phyloP scores from a whole-genome alignment of 768 basidiomycete species.

The Xerocomus spinulosus region DNA sequence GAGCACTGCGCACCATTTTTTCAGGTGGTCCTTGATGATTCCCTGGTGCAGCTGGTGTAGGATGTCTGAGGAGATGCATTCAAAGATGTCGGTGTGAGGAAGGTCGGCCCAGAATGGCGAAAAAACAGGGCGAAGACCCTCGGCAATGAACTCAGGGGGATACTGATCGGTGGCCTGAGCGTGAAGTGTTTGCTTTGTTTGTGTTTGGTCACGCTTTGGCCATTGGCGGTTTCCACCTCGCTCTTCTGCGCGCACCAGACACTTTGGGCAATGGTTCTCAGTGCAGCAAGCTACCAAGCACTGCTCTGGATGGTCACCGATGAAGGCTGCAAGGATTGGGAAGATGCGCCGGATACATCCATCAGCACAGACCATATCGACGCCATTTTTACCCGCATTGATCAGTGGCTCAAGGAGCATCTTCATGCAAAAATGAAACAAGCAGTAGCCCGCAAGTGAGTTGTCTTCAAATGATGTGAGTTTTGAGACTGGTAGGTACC shows the following conservation, averaged over 20 bases:
- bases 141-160: not conserved
- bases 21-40: slow-evolving; percentile 1
- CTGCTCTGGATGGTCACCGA: slow-evolving; percentile 1
- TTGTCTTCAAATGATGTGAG: not conserved
- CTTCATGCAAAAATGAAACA: slow-evolving; percentile 6
- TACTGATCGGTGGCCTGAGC: not conserved
- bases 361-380: slow-evolving; percentile 6
- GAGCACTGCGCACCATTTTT: not conserved
- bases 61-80: not conserved
- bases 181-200: not conserved
- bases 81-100: not conserved
- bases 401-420: not conserved
- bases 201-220: not conserved
- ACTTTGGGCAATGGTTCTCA: not conserved
- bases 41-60: slow-evolving; percentile 4
- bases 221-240: not conserved
- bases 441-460: not conserved
- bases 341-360: not conserved
- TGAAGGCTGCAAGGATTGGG: not conserved
- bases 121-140: not conserved
- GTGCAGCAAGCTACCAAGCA: not conserved
- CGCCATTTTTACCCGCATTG: not conserved
- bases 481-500: slow-evolving; percentile 1
- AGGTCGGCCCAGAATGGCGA: slow-evolving; percentile 2
- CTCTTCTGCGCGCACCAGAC: not conserved